Base-by-base conservation (phyloP, 2,329 filamentous ascomycete species). In the Westerdykella ornata region DNA sequence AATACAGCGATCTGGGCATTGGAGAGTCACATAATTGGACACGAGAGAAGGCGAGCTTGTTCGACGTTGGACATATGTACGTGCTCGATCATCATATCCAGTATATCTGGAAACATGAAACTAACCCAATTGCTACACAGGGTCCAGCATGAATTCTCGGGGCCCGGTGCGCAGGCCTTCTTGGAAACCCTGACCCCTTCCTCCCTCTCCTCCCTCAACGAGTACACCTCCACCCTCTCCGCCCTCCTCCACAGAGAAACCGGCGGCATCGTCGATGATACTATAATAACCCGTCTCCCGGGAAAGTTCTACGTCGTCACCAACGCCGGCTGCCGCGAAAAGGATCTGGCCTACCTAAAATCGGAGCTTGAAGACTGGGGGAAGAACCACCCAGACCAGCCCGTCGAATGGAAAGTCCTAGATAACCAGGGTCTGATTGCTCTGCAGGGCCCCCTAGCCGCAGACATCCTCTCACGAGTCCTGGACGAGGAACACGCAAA, bases 21-120 rank as follows among this genome's bases (percentile, higher is more conserved):
- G 76, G 79, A 52, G 85, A 88, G 46, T 94, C 88, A 39, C 92
- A 97, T 72, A 76, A 81, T 56, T 96, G 90, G 76, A 97, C 92
- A 13, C 81, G 92, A 41, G 76, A 81, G 55, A 85, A 89, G 67
- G 85, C 87, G 43, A 95, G 88, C 49, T 72, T 98, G 49, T 98
- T 98, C 62, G 92, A 98, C 67, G 92, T 97, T 41, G 84, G 84
- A 64, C 92, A 97, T 71, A 97, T 97, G 90, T 88, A 84, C 48
- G 68, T 60, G 13, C n/a, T 28, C 13, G 15, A 12, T 19, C 11
- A 6, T 18, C 33, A n/a, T 17, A n/a, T 18, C 22, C 26, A 32
- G n/a, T 17, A 15, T 20, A 22, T 22, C 30, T 33, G 8, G 22
- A 26, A 26, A 26, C 2, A 7, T 9, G 2, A 22, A 26, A 26